Evolutionary conservation across 495 filamentous ascomycete genomes (phyloP).

Genomic region (Neurospora sp.): DNA sequence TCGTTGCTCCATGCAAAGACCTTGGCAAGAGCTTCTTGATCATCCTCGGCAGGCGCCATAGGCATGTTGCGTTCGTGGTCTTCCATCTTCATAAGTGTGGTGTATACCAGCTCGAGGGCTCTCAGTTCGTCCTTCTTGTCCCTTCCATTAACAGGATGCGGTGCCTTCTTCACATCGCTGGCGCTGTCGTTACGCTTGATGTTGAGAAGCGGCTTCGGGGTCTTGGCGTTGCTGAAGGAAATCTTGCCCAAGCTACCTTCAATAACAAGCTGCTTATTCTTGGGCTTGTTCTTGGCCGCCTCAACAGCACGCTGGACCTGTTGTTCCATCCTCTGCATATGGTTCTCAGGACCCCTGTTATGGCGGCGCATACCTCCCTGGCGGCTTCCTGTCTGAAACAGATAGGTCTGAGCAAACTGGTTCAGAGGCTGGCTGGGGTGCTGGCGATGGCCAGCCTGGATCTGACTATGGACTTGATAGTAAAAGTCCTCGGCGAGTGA

Average conservation of each 20-base stretch:
- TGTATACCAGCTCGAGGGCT: constrained; percentile 80
- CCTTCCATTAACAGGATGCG: constrained; percentile 36
- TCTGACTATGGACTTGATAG: constrained; percentile 92
- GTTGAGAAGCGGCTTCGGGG: constrained; percentile 85
- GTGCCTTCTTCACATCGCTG: constrained; percentile 39
- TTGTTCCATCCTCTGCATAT: constrained; percentile 98
- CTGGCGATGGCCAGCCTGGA: constrained; percentile 75
- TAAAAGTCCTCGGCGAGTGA: constrained; percentile 90
- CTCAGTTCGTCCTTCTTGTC: constrained; percentile 75
- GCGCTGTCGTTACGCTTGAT: constrained; percentile 78
- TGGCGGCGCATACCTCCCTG: constrained; percentile 62
- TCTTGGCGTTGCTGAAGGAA: constrained; percentile 96
- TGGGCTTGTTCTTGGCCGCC: constrained; percentile 90
- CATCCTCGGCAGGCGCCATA: constrained; percentile 49
- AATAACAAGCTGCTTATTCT: constrained; percentile 95
- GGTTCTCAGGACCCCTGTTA: constrained; percentile 75
- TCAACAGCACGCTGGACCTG: constrained; percentile 96
- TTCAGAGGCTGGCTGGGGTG: constrained; percentile 84
- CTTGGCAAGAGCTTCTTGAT: constrained; percentile 50
- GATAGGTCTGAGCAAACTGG: constrained; percentile 95
- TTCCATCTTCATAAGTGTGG: constrained; percentile 81
- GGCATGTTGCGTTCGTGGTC: constrained; percentile 89
- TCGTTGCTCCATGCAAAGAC: constrained; percentile 64
- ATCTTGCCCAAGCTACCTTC: constrained; percentile 99
- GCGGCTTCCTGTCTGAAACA: constrained; percentile 82